Percentiles rank a stretch among this genome's conserved stretches.
Conservation (phyloP, 208 protist genomes). For the Chromosphaera perkinsii region DNA sequence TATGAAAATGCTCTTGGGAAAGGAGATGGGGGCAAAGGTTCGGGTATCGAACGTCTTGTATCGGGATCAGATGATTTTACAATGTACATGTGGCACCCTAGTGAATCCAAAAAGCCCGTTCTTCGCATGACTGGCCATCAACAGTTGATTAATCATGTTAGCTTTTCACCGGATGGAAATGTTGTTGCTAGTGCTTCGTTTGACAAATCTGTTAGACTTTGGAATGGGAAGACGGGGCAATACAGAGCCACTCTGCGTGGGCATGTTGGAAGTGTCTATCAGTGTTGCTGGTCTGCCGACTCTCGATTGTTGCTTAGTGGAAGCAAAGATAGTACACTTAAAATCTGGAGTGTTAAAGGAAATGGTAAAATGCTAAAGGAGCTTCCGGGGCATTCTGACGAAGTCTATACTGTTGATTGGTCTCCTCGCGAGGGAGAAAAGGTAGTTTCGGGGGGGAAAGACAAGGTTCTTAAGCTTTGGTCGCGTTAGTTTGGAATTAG, state of each 20-base stretch:
- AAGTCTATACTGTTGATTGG: constrained; percentile 86
- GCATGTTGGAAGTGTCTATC: constrained; percentile 89
- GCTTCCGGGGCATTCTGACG: constrained; percentile 18
- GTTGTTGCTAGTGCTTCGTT: constrained; percentile 91
- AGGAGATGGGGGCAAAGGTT: too few relatives aligned
- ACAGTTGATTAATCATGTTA: constrained; percentile 79
- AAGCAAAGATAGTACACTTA: constrained; percentile 13
- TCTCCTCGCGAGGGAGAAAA: constrained; percentile 88
- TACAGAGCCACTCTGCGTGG: constrained; percentile 22
- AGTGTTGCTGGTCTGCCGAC: constrained; percentile 43
- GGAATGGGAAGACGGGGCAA: constrained; percentile 68
- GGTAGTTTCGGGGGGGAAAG: constrained; percentile 89
- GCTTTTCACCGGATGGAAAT: constrained; percentile 91
- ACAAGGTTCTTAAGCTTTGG: constrained; percentile 70
- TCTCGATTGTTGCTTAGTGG: constrained; percentile 14
- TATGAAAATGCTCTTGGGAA: constrained; percentile 67
- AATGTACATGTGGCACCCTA: constrained; percentile 90
- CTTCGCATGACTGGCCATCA: constrained; percentile 77
- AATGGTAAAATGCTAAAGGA: constrained; percentile 3
- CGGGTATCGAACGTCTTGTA: constrained; percentile 78
- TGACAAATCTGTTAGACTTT: constrained; percentile 95
- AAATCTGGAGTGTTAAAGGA: not conserved
- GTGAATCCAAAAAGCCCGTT: constrained; percentile 68
- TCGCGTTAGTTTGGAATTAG: too few relatives aligned
- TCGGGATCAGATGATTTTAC: constrained; percentile 94